A percentile compares a stretch with the other conserved stretches of the same genome.
These are phyloP conservation scores for Aspergillus nidulans DNA, from an alignment of 495 filamentous ascomycete genomes.

Conservation along the genomic window DNA sequence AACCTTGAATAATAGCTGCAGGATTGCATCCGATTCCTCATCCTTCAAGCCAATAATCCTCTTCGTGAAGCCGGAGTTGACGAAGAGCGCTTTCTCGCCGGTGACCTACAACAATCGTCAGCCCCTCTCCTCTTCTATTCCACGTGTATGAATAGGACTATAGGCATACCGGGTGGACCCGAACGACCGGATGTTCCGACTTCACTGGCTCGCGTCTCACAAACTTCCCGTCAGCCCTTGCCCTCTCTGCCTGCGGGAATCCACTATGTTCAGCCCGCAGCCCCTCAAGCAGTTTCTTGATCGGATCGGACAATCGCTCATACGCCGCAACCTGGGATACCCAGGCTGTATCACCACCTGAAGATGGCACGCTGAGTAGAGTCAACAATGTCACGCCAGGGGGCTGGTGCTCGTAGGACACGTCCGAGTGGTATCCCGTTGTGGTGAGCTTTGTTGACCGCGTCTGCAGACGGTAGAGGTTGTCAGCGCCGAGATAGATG, in stretches of 20 bases:
- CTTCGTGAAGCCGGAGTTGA: constrained; percentile 10
- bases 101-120: background rate
- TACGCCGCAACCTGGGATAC: constrained; percentile 71
- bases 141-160: background rate
- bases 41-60: constrained; percentile 7
- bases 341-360: constrained; percentile 71
- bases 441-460: background rate
- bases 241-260: constrained; percentile 64
- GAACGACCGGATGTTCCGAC: constrained; percentile 66
- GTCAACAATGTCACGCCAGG: constrained; percentile 72
- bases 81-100: constrained; percentile 1
- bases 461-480: background rate
- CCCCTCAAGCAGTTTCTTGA: constrained; percentile 68
- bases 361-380: constrained; percentile 61
- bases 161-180: constrained; percentile 21
- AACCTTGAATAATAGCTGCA: constrained; percentile 7
- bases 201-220: constrained; percentile 64
- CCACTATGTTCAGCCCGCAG: constrained; percentile 69
- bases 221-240: constrained; percentile 53
- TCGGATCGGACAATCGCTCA: constrained; percentile 59
- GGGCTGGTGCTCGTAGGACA: constrained; percentile 74
- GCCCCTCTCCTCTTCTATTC: background rate
- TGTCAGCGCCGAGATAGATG: constrained; percentile 8
- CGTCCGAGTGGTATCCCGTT: constrained; percentile 26
- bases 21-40: constrained; percentile 6